Evolutionary conservation across 495 filamentous ascomycete species (phyloP).

Genomic region (Aspergillus bridgeri): DNA sequence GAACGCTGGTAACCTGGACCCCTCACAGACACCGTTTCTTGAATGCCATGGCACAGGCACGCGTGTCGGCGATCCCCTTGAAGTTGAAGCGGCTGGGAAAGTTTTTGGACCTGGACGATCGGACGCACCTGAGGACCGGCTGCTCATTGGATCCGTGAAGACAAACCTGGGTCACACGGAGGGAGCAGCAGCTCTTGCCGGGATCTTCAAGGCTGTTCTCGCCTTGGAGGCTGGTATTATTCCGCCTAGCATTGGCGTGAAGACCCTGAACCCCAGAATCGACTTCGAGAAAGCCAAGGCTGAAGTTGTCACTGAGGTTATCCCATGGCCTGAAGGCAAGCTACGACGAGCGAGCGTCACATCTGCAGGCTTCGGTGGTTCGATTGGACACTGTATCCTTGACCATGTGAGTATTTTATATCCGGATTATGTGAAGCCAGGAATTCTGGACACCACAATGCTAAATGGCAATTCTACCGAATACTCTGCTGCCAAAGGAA

Average conservation of each 20-base stretch:
- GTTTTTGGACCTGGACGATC: constrained; percentile 25
- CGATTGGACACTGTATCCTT: constrained; percentile 30
- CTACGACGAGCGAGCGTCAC: constrained; percentile 26
- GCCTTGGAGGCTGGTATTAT: constrained; percentile 28
- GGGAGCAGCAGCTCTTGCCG: constrained; percentile 24
- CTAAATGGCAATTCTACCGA: too few species aligned
- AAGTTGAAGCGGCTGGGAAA: constrained; percentile 37
- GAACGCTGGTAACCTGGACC: constrained; percentile 14
- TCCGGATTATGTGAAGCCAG: background rate
- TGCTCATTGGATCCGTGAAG: constrained; percentile 17
- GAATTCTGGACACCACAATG: background rate
- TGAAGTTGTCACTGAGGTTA: constrained; percentile 17
- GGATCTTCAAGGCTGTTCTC: constrained; percentile 33
- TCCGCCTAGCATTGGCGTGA: constrained; percentile 27
- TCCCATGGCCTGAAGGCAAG: constrained; percentile 18
- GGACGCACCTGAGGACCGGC: background rate
- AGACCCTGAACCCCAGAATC: constrained; percentile 21
- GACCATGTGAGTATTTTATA: constrained; percentile 4
- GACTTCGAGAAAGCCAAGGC: background rate
- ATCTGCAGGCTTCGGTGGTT: constrained; percentile 32
- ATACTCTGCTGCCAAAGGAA: too few species aligned
- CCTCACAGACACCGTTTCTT: constrained; percentile 13
- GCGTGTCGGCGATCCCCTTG: constrained; percentile 29
- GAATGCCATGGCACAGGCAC: constrained; percentile 43
- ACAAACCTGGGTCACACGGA: constrained; percentile 35